These are phyloP conservation scores for Croton setiger DNA, from an alignment of 441 rosid genomes.

Conservation along the genomic window DNA sequence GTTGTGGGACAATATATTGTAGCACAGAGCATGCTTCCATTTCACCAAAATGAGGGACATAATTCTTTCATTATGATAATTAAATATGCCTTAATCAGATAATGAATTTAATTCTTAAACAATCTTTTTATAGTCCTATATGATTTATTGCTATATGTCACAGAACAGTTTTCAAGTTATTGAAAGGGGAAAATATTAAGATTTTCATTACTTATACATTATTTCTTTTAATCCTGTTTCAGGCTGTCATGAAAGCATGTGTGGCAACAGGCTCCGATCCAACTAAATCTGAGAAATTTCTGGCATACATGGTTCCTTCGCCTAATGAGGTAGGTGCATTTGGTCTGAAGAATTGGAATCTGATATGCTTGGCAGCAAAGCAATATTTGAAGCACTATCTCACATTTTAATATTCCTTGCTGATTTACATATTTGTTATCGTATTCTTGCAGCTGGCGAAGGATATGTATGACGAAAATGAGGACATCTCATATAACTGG, in stretches of 20 bases:
- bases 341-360: constrained; percentile 1
- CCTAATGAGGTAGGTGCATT: constrained; percentile 62
- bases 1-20: background rate
- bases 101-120: background rate
- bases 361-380: background rate
- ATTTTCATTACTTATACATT: background rate
- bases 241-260: constrained; percentile 96
- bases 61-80: background rate
- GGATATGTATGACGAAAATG: constrained; percentile 73
- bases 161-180: background rate
- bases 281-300: constrained; percentile 69
- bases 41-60: background rate
- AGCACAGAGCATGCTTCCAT: background rate
- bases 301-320: constrained; percentile 91
- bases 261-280: constrained; percentile 68
- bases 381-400: background rate
- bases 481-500: constrained; percentile 84
- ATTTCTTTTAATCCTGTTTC: constrained; percentile 20
- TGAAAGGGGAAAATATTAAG: background rate
- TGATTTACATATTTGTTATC: constrained; percentile 15
- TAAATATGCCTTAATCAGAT: background rate
- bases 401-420: constrained; percentile 3
- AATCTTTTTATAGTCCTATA: background rate
- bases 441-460: constrained; percentile 58
- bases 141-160: background rate